Base-by-base conservation (phyloP, 2,329 filamentous ascomycete genomes). In the Botrytis pseudocinerea region DNA sequence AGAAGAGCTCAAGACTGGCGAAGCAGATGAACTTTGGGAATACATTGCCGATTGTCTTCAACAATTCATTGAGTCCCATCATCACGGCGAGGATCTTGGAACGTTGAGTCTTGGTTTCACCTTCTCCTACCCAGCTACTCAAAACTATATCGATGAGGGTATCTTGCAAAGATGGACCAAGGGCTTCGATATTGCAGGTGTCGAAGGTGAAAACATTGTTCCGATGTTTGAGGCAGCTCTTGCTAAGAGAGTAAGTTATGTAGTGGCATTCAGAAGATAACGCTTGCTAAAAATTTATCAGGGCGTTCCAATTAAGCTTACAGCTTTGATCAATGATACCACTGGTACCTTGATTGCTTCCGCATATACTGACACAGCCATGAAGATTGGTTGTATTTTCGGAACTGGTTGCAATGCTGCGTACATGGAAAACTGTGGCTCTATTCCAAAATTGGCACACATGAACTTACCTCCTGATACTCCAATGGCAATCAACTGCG, bases 361-460 rank as follows among this genome's bases (percentile, higher is more conserved):
- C 40, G 92, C 94, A 44, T 99, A 99, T 84, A 98, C 95, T n/a
- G 95, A 99, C 81, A 85, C 91, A 63, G 90, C 91, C 78, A 97
- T 98, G 89, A 94, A 91, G 84, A 96, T 98, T 79, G 96, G 96
- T 72, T 98, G 95, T 83, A 99, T 99, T 81, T 99, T 99, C 80
- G 96, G 96, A 79, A 99, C 96, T 20, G 96, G 96, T 74, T 98
- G 96, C 85, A 99, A 99, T 80, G 96, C 95, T 59, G 96, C 96
- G 57, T 99, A 99, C 85, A 97, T 99, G 92, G 96, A 99, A 84
- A 85, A 97, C 80, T 93, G 90, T 76, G 94, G 94, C 76, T 93
- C 92, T 20, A 94, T 99, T 76, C 95, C 95, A 76, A 99, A 99
- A 87, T 89, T 99, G 71, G 93, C 92, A 18, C 90, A 98, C 84